Conservation (phyloP, 2,329 filamentous ascomycete species). For the Hypoxylon sp. region DNA sequence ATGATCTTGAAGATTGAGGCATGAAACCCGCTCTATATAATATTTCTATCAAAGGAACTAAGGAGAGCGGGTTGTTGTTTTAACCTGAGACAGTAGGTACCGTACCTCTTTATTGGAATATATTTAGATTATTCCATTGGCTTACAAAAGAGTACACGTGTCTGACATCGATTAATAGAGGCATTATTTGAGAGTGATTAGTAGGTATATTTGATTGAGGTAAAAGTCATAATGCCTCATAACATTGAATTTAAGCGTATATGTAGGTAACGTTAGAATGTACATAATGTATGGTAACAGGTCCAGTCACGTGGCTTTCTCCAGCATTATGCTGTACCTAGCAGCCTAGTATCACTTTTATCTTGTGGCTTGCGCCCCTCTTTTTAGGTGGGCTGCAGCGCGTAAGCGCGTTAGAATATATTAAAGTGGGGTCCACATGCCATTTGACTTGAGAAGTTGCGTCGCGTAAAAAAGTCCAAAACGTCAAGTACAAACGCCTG, state of each 20-base stretch:
- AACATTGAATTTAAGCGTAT: background rate
- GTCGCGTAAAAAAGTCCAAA: slow-evolving; percentile 44
- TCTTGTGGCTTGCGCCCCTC: slow-evolving; percentile 5
- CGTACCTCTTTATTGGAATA: background rate
- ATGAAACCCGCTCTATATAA: background rate
- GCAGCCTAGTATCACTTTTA: background rate
- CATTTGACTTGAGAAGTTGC: slow-evolving; percentile 37
- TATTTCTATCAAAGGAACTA: background rate
- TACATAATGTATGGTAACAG: no score
- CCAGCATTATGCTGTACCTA: background rate
- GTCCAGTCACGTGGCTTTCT: slow-evolving; percentile 7
- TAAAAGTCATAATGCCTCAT: background rate
- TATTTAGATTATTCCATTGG: background rate
- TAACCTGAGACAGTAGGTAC: slow-evolving; percentile 2
- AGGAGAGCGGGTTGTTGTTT: background rate
- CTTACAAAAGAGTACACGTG: background rate
- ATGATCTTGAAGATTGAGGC: slow-evolving; percentile 1
- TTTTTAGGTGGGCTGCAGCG: slow-evolving; percentile 38
- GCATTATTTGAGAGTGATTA: background rate
- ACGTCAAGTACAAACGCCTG: slow-evolving; percentile 39
- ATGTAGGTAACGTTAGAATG: background rate
- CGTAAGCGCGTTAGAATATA: slow-evolving; percentile 39
- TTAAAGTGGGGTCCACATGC: slow-evolving; percentile 38
- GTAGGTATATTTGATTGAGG: background rate
- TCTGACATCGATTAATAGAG: background rate